Conservation (phyloP, 139 green algal genomes). For the Closterium sp. region DNA sequence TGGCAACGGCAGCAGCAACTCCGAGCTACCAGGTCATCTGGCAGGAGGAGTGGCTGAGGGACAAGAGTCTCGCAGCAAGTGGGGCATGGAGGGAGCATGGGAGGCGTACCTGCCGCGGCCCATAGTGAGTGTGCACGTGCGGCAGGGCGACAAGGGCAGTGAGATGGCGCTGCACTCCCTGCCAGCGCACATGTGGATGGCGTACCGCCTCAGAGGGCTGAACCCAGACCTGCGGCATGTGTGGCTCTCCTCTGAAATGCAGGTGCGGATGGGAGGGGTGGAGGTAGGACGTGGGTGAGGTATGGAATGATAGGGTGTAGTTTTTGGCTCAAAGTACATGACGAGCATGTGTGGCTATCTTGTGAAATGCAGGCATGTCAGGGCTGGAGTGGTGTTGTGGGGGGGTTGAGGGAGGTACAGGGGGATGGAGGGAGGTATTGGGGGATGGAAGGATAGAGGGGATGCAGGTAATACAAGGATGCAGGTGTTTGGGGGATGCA, state of each 20-base stretch:
- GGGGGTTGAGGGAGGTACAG: too few relatives aligned
- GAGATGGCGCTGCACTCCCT: slow-evolving; percentile 23
- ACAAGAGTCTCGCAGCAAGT: not conserved
- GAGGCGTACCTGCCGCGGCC: slow-evolving; percentile 19
- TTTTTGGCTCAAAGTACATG: too few relatives aligned
- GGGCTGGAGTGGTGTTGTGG: too few relatives aligned
- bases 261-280: not conserved
- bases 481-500: too few relatives aligned
- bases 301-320: too few relatives aligned
- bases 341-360: too few relatives aligned
- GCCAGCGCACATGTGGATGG: not conserved
- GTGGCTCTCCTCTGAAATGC: slow-evolving; percentile 22
- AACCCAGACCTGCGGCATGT: not conserved
- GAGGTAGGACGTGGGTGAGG: too few relatives aligned
- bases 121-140: slow-evolving; percentile 18
- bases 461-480: too few relatives aligned
- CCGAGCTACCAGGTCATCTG: not conserved
- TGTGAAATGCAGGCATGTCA: too few relatives aligned
- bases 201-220: not conserved
- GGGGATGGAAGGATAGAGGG: too few relatives aligned
- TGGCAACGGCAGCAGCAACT: not conserved
- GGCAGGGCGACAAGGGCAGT: slow-evolving; percentile 17
- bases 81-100: not conserved
- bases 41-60: not conserved
- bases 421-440: too few relatives aligned